These are phyloP conservation scores for Mycena epipterygia DNA, from an alignment of 768 basidiomycete genomes.

Conservation along the genomic window DNA sequence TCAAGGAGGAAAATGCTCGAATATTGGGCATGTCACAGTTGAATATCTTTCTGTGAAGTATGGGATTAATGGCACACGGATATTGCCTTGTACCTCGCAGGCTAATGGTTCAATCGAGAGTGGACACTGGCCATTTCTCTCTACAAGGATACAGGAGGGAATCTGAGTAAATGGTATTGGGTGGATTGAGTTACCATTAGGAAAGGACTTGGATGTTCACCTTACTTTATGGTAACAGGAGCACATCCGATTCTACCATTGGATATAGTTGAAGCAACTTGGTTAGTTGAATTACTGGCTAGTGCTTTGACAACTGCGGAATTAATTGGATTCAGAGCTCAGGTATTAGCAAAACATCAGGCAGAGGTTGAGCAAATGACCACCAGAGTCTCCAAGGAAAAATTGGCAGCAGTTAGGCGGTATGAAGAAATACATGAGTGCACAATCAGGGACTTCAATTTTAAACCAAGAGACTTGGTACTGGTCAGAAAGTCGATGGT, in stretches of 20 bases:
- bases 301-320: too few species aligned
- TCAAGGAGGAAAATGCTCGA: neutral
- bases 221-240: too few species aligned
- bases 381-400: neutral
- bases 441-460: conserved; percentile 1
- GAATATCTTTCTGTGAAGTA: neutral
- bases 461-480: too few species aligned
- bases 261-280: too few species aligned
- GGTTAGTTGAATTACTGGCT: too few species aligned
- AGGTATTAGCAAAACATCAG: too few species aligned
- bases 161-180: neutral
- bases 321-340: too few species aligned
- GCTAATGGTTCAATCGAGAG: neutral
- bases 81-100: neutral
- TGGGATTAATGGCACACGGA: neutral
- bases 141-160: neutral
- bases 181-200: too few species aligned
- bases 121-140: neutral
- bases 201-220: too few species aligned
- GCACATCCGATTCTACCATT: too few species aligned
- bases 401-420: neutral
- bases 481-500: too few species aligned
- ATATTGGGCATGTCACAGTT: neutral
- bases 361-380: too few species aligned
- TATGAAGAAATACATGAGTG: neutral